These are phyloP conservation scores for Coemansia sp. DNA, from an alignment of 192 early-diverging fungal species.

Conservation along the genomic window DNA sequence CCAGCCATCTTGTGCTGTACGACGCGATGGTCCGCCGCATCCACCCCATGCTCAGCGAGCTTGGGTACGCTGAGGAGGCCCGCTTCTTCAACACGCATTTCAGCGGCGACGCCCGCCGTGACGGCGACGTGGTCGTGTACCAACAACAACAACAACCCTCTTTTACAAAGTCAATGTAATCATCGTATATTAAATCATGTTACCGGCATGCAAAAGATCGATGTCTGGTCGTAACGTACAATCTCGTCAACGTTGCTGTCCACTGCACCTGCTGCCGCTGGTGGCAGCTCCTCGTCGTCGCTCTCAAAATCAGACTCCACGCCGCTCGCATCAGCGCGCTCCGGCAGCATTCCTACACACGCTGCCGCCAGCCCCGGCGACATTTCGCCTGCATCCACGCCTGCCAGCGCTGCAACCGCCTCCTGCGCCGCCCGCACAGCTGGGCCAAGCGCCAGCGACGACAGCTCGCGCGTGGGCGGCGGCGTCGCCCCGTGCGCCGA, in stretches of 20 bases:
- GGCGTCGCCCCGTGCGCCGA: conserved; percentile 2
- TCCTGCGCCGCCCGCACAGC: neutral
- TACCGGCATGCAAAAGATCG: conserved; percentile 13
- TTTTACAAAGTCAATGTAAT: neutral
- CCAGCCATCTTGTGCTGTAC: conserved; percentile 80
- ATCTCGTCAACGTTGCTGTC: neutral
- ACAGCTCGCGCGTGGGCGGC: conserved; percentile 29
- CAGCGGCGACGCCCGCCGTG: conserved; percentile 72
- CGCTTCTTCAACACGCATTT: conserved; percentile 94
- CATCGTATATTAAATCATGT: neutral
- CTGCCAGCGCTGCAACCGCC: neutral
- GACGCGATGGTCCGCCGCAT: conserved; percentile 55
- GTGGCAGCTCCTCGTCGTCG: conserved; percentile 10
- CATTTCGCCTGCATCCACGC: conserved; percentile 2
- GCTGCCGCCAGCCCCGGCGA: conserved; percentile 13
- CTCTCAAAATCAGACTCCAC: conserved; percentile 34
- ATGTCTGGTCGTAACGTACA: conserved; percentile 13
- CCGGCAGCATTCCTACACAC: conserved; percentile 15
- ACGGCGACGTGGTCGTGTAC: conserved; percentile 81
- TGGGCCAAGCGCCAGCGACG: conserved; percentile 1
- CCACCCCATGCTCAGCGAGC: conserved; percentile 24
- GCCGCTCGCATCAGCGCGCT: neutral
- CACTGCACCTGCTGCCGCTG: neutral
- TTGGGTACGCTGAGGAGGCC: conserved; percentile 64
- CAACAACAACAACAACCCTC: neutral